Base-by-base conservation (phyloP, 768 basidiomycete genomes). In the Mycena crocata region DNA sequence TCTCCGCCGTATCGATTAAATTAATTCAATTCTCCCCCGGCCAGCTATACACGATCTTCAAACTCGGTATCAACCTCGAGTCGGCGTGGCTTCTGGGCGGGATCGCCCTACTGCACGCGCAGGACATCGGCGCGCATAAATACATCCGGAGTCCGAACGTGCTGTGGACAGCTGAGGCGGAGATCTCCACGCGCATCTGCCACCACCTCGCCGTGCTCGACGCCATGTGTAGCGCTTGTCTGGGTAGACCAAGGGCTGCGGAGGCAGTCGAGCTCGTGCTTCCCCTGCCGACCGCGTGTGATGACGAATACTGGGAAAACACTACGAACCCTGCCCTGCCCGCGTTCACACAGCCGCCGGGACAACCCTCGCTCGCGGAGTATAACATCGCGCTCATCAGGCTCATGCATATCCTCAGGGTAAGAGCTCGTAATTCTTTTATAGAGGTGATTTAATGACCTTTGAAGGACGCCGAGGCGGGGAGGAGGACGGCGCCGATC, bases 251-350 rank as follows among this genome's bases (percentile, higher is more conserved):
- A 2, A 80, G 86, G 46, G 84, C 60, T 24, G 13, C 32, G 14
- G 26, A 19, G 31, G 51, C 42, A 1, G 39, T 45, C 55, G 84
- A 84, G 62, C 85, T 85, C 68, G 87, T 87, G 55, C 77, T 85
- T 17, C 84, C 85, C 57, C 74, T 83, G 31, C 86, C 86, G 50
- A 80, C 83, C 0, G 82, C 83, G 37, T 84, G 85, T 37, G 87
- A 89, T 68, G 80, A 82, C 72, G 79, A 81, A 66, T 87, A 84
- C 64, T 88, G 86, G 86, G 77, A 80, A 23, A n/a, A n/a, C n/a
- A n/a, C n/a, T n/a, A n/a, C n/a, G 73, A 70, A 26, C 75, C 63
- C 1, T 80, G 80, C 42, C 78, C 80, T 2, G 74, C 76, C 74
- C 13, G 78, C 80, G 8, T 87, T 85, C 76, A 80, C 80, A 60